Base-by-base conservation (phyloP, 306 rosid species). In the Crataegus laevigata region DNA sequence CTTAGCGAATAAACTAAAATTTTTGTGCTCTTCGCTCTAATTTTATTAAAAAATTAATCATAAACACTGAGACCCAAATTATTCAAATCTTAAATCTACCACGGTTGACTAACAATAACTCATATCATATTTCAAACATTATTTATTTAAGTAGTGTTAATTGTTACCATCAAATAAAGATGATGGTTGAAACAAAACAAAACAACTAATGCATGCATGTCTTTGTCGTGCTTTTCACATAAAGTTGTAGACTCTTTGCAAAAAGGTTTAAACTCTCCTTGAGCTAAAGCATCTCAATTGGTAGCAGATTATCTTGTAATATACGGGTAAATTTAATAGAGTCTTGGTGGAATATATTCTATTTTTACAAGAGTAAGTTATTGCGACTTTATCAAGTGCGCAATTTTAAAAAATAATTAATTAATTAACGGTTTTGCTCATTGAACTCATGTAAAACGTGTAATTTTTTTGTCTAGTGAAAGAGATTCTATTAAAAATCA, bases 21-120 rank as follows among this genome's bases (percentile, higher is more conserved):
- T 36, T 36, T 36, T 36, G 0, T 9, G 2, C 10, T 0, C 0
- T 36, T 1, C 10, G 0, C 10, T 7, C 9, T 7, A 7, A 6
- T 36, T 36, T 36, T 36, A 36, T 36, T 36, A 1, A 36, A 36
- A 36, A 36, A 36, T 36, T 36, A 36, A 36, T 9, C 8, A 6
- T 36, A 6, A 36, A 36, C 10, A 36, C 10, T 36, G 9, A 36
- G 10, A 1, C 10, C 2, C 2, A 9, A 36, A 36, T 36, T 36
- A 2, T 36, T 36, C 40, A 36, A 36, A 36, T 36, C 40, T 36
- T 36, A 0, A 36, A 36, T 36, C 9, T 7, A 9, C 40, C 30
- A 36, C 19, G 14, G 2, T 4, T 14, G 52, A 47, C 52, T 14
- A 6, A 15, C 62, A 57, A 57, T 57, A 22, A 11, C 10, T 57